phyloP scores from a whole-genome alignment of 2,329 filamentous ascomycete species.

The Colletotrichum nymphaeae region DNA sequence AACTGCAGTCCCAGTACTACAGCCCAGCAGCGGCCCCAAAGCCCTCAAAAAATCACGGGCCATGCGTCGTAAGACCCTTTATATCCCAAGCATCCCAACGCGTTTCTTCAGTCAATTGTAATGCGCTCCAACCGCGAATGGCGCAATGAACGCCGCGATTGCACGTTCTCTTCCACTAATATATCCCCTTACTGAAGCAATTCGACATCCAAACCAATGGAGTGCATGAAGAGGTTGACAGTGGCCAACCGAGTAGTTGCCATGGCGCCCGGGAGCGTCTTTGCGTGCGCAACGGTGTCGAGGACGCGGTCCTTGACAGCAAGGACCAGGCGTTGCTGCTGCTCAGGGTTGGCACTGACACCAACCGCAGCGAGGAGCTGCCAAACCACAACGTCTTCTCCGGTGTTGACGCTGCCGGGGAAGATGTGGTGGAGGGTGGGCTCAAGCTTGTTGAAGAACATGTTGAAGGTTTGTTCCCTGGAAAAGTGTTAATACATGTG shows the following conservation, averaged over 20 bases:
- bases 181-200: constrained; percentile 56
- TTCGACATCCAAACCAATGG: constrained; percentile 98
- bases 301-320: constrained; percentile 98
- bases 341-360: constrained; percentile 90
- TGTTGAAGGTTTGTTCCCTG: constrained; percentile 83
- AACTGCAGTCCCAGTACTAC: constrained; percentile 31
- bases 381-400: constrained; percentile 97
- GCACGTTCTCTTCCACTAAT: not conserved
- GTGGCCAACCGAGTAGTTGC: constrained; percentile 85
- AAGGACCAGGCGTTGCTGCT: constrained; percentile 93
- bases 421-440: constrained; percentile 87
- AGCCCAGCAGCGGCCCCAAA: constrained; percentile 16
- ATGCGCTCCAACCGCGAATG: not conserved
- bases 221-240: constrained; percentile 98
- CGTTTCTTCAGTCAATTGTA: constrained; percentile 18
- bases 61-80: constrained; percentile 3
- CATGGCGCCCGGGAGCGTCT: constrained; percentile 90
- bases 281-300: constrained; percentile 90
- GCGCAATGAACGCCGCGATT: constrained; percentile 2
- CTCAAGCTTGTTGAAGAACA: constrained; percentile 88
- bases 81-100: constrained; percentile 21
- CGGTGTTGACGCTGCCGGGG: constrained; percentile 88
- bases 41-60: constrained; percentile 32
- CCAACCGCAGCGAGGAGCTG: constrained; percentile 96
- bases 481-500: constrained; percentile 1